Evolutionary conservation across 2,329 filamentous ascomycete species (phyloP), one percentile per base, ranked within the genome.

Genomic region (Exophiala sideris): DNA sequence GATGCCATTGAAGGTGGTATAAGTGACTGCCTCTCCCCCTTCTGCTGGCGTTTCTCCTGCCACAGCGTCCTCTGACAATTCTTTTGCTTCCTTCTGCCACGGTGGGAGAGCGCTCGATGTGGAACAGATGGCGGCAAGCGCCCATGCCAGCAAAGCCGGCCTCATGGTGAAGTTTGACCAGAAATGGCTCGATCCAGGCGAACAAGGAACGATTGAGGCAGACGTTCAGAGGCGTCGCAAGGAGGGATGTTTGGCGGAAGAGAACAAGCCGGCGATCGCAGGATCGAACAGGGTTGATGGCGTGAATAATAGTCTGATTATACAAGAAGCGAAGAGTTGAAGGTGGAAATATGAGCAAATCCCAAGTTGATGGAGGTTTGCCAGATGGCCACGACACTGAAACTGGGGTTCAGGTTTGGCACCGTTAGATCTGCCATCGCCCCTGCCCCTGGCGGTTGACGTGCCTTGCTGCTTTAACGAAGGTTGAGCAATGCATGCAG

Each of bases 1-100:
- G 20, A 79, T 65, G 21, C 70, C 77, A 69, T 81, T 80, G 66
- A 80, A 81, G 24, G 69, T 65, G 11, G 76, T 78, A 38, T 70
- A 65, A 14, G 61, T 54, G 45, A 56, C 48, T 39, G 64, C 48
- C 16, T 69, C 68, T 45, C 62, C 67, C 44, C 62, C 62, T 21
- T 64, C 59, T 7, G 63, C 64, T 8, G 58, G 46, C 14, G 60
- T 54, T 7, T 59, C 60, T 40, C 55, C 62, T 32, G 52, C 33
- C 14, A 60, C 46, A 11, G 58, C 58, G 38, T 62, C 56, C 12
- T 58, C 41, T 20, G 60, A 51, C 36, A 58, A 41, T 7, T 48
- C 41, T 3, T 42, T 47, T 21, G 35, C 54, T 51, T 55, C 55
- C 18, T 52, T 36, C 10, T 56, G 53, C 3, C 54, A 59, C 6